Percentiles rank a stretch among this genome's conserved stretches.
Conservation (phyloP, 805 yeast genomes). For the Nakazawaea ishiwadae region DNA sequence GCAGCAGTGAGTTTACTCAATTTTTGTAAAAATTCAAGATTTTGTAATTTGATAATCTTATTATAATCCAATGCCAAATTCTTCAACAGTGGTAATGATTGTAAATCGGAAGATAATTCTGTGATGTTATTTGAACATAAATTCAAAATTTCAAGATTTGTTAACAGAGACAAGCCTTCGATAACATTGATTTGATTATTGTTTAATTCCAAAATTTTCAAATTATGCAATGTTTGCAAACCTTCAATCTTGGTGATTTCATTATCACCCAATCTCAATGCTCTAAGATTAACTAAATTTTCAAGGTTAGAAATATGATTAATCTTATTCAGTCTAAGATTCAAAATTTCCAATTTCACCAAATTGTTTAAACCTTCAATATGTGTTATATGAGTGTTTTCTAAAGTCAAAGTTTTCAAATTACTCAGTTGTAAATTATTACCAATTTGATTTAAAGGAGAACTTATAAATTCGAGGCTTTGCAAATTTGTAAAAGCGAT, state of each 20-base stretch:
- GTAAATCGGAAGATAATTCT: neutral
- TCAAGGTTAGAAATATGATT: neutral
- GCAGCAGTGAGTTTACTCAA: neutral
- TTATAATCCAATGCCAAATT: neutral
- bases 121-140: neutral
- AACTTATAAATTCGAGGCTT: neutral
- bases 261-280: neutral
- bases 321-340: neutral
- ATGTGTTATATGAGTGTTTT: neutral
- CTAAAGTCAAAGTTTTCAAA: neutral
- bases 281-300: neutral
- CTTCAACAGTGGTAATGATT: neutral
- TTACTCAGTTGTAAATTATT: neutral
- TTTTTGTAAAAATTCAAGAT: neutral
- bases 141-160: neutral
- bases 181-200: neutral
- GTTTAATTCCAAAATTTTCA: neutral
- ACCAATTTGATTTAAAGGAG: neutral
- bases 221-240: neutral
- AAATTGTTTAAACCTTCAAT: neutral
- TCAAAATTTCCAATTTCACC: neutral
- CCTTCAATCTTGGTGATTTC: neutral
- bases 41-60: neutral
- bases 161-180: neutral
- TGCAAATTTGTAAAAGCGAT: neutral